Evolutionary conservation across 2,329 filamentous ascomycete species (phyloP), one percentile per base, ranked within the genome.

Genomic region (Penicillium janthinellum): DNA sequence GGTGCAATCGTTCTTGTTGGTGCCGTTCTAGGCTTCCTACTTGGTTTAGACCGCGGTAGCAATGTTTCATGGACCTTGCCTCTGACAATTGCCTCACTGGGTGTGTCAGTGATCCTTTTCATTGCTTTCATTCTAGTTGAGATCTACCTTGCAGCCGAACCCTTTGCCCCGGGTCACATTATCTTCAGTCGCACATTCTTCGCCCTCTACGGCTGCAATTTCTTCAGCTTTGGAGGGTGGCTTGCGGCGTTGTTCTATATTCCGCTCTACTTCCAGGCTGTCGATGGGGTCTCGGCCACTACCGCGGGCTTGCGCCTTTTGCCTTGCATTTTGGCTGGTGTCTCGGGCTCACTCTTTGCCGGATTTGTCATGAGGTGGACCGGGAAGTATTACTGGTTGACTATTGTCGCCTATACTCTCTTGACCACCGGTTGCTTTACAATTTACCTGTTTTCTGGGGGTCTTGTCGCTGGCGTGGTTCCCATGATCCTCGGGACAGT

Each of bases 261-360:
- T n/a, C 89, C 90, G 1, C 79, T 94, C 2, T 91, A 89, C 75
- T 91, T 90, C 75, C 91, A 94, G 75, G 90, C 88, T 5, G 87
- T 89, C 0, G 81, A 88, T 52, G 86, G 85, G 5, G 77, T 87
- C 25, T 83, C 82, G 4, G 88, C 90, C 1, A 87, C 88, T 0
- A 73, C 80, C 56, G 85, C 89, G 4, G 90, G 90, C 1, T 60
- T 89, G 0, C 78, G 87, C 37, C 82, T 94, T 17, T 78, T 94
- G 35, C 90, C 91, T 0, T 82, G 82, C 56, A 89, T 91, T 64
- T 44, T 87, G 3, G 77, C 79, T 5, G 84, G 83, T 28, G 89
- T 92, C 2, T 71, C 74, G 3, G 89, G 89, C 2, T 90, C 87
- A 2, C 77, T 94, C 2, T 80, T 83, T 39, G 83, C 83, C 5